These are phyloP conservation scores for Ceratocystis papillata DNA, from an alignment of 2,329 filamentous ascomycete species.

Conservation along the genomic window DNA sequence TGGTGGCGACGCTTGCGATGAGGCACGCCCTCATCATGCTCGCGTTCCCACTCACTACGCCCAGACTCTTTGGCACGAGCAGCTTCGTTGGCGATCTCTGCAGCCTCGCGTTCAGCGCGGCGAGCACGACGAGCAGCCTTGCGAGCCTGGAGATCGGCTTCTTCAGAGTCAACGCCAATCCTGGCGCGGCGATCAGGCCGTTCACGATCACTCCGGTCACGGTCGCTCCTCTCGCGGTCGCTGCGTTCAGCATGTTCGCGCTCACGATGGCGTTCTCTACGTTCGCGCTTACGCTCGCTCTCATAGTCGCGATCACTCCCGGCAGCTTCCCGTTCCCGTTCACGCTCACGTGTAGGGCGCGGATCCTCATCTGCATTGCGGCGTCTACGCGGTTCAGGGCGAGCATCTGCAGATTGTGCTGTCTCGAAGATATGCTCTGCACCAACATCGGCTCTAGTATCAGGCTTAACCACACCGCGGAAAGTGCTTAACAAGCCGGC, in stretches of 20 bases:
- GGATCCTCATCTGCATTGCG: constrained; percentile 12
- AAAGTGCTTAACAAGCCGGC: constrained; percentile 53
- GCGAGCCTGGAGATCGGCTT: constrained; percentile 50
- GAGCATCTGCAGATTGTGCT: not conserved
- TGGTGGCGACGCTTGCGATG: constrained; percentile 5
- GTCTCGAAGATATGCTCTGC: not conserved
- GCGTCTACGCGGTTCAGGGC: constrained; percentile 17
- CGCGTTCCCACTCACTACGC: constrained; percentile 34
- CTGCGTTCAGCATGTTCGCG: constrained; percentile 25
- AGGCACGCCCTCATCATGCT: not conserved
- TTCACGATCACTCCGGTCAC: constrained; percentile 40
- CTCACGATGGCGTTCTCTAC: constrained; percentile 15
- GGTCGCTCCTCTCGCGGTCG: constrained; percentile 39
- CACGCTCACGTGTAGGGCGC: not conserved
- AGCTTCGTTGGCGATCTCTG: constrained; percentile 46
- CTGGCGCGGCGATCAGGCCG: constrained; percentile 42
- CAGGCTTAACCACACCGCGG: constrained; percentile 38
- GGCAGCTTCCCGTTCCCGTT: not conserved
- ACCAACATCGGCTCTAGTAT: constrained; percentile 27
- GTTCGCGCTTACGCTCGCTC: constrained; percentile 17
- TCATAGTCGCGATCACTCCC: constrained; percentile 31
- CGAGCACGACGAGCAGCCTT: constrained; percentile 51
- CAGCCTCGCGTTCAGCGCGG: constrained; percentile 42
- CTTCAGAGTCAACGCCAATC: constrained; percentile 39
- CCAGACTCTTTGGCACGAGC: constrained; percentile 40